phyloP scores from a whole-genome alignment of 257 asterid species.

The Capsicum rhomboideum region DNA sequence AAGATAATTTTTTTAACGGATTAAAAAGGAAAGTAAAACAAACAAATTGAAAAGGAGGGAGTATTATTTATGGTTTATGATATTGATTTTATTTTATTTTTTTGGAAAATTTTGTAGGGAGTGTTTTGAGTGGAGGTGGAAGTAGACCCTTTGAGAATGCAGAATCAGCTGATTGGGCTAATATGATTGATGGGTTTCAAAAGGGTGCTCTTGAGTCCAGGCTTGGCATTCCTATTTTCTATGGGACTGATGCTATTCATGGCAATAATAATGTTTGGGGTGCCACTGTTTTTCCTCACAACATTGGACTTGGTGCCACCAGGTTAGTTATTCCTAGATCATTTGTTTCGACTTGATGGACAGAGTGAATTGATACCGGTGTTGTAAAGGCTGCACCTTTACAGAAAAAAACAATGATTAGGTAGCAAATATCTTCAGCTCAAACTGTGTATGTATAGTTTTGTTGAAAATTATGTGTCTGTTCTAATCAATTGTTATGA shows the following conservation, averaged over 20 bases:
- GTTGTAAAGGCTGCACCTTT: not conserved
- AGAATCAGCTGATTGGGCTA: constrained; percentile 67
- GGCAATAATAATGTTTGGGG: constrained; percentile 91
- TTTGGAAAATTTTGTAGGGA: constrained; percentile 34
- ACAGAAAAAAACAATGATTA: not conserved
- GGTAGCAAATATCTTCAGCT: not conserved
- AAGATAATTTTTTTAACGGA: too few species aligned
- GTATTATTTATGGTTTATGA: not conserved
- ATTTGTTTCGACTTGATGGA: not conserved
- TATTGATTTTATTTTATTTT: not conserved
- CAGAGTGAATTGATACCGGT: not conserved
- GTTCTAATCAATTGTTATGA: not conserved
- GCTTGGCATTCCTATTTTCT: constrained; percentile 81
- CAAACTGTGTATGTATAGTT: not conserved
- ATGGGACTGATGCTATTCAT: constrained; percentile 89
- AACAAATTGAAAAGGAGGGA: too few species aligned
- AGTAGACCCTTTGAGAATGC: constrained; percentile 80
- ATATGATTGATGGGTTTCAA: constrained; percentile 77
- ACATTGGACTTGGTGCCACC: constrained; percentile 91
- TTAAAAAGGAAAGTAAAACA: too few species aligned
- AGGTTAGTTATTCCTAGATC: constrained; percentile 29
- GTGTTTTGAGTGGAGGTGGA: constrained; percentile 90
- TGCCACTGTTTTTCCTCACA: constrained; percentile 88
- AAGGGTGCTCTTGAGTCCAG: constrained; percentile 64
- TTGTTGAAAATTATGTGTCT: not conserved